Conservation (phyloP, 495 filamentous ascomycete genomes). For the Aspergillus panamensis region DNA sequence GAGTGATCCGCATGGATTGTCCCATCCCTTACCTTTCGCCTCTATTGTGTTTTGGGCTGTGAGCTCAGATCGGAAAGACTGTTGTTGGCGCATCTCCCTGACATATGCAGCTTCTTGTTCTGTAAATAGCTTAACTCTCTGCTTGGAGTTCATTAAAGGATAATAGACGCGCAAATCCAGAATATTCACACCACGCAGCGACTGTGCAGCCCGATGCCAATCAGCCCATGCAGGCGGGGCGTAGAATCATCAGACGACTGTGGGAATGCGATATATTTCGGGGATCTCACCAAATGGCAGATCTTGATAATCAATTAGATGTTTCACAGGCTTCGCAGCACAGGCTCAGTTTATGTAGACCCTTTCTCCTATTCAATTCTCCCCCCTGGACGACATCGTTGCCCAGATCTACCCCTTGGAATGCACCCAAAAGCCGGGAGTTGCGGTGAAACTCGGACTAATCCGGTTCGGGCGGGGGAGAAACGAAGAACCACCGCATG, state of each 20-base stretch:
- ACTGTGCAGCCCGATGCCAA: constrained; percentile 2
- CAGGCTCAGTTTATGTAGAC: too few species aligned
- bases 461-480: not conserved
- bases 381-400: too few species aligned
- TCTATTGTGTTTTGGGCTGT: too few species aligned
- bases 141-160: not conserved
- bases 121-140: not conserved
- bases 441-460: constrained; percentile 3
- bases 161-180: not conserved
- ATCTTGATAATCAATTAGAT: not conserved
- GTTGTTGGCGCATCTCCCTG: not conserved
- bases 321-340: not conserved
- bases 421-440: not conserved
- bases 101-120: not conserved
- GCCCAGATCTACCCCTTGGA: not conserved
- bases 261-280: not conserved
- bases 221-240: constrained; percentile 16
- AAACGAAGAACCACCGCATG: not conserved
- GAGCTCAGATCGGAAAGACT: too few species aligned
- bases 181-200: not conserved
- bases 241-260: not conserved
- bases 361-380: too few species aligned
- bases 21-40: too few species aligned
- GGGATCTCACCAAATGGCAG: not conserved
- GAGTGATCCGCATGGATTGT: not conserved